Conservation (phyloP, 1,139 yeast species). For the Trichomonascaceae sp. region DNA sequence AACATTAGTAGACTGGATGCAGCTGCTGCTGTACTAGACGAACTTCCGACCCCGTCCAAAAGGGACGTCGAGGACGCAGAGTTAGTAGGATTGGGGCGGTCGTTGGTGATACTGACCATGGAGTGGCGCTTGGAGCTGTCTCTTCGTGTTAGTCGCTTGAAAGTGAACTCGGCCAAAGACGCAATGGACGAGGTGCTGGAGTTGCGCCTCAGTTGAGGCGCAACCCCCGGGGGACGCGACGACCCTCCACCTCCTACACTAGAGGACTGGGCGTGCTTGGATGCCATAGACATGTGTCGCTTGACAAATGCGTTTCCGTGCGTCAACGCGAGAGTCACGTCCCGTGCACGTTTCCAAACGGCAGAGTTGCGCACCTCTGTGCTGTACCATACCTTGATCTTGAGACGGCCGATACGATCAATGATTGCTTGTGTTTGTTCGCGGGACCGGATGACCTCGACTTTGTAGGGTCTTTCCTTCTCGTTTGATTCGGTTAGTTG, state of each 20-base stretch:
- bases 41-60: constrained; percentile 1
- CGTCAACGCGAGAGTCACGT: constrained; percentile 16
- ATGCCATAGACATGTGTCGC: background rate
- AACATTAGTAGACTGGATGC: constrained; percentile 16
- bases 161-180: constrained; percentile 12
- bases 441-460: constrained; percentile 11
- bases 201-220: constrained; percentile 10
- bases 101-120: background rate
- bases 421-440: constrained; percentile 10
- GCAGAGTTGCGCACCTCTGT: constrained; percentile 21
- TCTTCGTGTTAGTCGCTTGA: constrained; percentile 10
- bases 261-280: background rate
- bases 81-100: constrained; percentile 9
- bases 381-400: constrained; percentile 24
- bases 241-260: background rate
- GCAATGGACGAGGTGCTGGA: constrained; percentile 6
- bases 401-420: constrained; percentile 10
- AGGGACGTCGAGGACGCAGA: constrained; percentile 13
- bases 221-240: no score
- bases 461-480: constrained; percentile 13
- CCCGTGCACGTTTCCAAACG: constrained; percentile 20
- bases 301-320: constrained; percentile 2
- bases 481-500: constrained; percentile 12
- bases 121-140: background rate
- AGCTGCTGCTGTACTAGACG: background rate